phyloP scores from a whole-genome alignment of 352 stramenopile genomes.

The Blastocystis sp. region DNA sequence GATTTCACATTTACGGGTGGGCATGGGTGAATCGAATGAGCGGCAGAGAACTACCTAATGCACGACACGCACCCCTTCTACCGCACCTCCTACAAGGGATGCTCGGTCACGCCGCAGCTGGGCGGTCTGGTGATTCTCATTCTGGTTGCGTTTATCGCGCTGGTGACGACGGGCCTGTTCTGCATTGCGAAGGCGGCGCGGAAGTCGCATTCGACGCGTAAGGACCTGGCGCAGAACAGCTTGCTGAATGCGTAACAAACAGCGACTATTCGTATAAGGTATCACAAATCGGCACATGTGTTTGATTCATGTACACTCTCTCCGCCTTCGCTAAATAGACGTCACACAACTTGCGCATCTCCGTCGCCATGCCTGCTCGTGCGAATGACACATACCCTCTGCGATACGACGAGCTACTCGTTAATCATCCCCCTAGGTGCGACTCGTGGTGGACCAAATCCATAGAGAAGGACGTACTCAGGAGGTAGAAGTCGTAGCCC shows the following conservation, averaged over 20 bases:
- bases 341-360: constrained; percentile 44
- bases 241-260: neutral
- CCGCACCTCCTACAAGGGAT: neutral
- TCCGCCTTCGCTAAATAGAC: constrained; percentile 23
- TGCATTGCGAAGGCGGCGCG: neutral
- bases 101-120: neutral
- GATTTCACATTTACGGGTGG: constrained; percentile 26
- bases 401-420: constrained; percentile 45
- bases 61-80: neutral
- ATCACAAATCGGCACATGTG: constrained; percentile 37
- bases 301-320: neutral
- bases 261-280: constrained; percentile 33
- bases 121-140: neutral
- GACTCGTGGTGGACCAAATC: constrained; percentile 55
- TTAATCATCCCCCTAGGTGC: neutral
- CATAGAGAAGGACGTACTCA: constrained; percentile 20
- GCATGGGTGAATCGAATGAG: neutral
- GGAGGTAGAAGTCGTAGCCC: constrained; percentile 57
- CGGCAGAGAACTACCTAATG: neutral
- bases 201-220: neutral
- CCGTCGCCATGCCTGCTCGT: neutral
- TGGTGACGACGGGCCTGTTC: neutral
- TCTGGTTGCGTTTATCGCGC: neutral
- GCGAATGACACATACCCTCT: constrained; percentile 20
- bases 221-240: neutral